Base-by-base conservation (phyloP, 176 grass and related monocot genomes). In the Cenchrus purpureus region DNA sequence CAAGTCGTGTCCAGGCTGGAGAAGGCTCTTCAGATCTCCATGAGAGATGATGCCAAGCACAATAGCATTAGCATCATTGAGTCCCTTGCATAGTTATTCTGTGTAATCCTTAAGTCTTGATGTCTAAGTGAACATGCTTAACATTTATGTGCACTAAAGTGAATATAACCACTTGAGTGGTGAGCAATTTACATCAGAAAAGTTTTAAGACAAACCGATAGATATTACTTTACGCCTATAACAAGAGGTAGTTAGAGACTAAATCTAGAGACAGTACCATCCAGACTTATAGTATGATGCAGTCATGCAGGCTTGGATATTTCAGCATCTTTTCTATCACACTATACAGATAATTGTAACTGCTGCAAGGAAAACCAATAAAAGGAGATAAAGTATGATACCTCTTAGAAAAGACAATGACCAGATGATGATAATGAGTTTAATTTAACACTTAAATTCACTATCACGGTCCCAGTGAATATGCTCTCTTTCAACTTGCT, bases 1-100 rank as follows among this genome's bases (percentile, higher is more conserved):
- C 68, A 90, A 56, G 92, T 90, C 29, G 92, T 90, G 29, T 74
- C 68, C 19, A 82, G 16, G 58, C 71, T 92, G 66, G 87, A 92
- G 74, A 87, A 86, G 31, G 90, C 90, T 79, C 82, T 94, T 43
- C 70, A 94, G 37, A 43, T 92, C 16, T 90, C 91, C 63, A 77
- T 70, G 81, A 74, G 48, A 40, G 69, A 73, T 54, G 51, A 48
- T 61, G 57, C 71, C n/a, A 87, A 46, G 68, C n/a, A 62, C 53
- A 77, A 69, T 19, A 65, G 22, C 29, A 69, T 83, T 51, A 83
- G 76, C 63, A 87, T 78, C 58, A 71, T 77, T 12, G 80, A 86
- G 68, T 87, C 81, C 45, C 57, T 77, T 64, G 37, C 28, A 46
- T 91, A 87, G 80, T 8, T 68, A 78, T 10, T 48, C 12, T 22